Evolutionary conservation across 805 yeast genomes (phyloP), one percentile per base, ranked within the genome.

Genomic region (Nakazawaea ishiwadae): DNA sequence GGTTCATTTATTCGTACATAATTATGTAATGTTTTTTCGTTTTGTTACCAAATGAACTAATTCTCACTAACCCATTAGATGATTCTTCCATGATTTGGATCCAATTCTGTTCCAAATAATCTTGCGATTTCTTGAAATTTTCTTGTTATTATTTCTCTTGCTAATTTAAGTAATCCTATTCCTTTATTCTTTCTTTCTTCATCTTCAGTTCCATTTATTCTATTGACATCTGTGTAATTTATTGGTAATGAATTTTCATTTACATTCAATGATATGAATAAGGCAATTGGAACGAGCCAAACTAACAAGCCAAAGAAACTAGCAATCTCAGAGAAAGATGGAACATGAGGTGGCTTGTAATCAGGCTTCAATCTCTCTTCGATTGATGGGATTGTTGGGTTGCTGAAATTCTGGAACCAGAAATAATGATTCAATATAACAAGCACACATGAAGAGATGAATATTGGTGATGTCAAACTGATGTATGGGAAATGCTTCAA

Each of bases 211-310:
- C 46, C 48, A 28, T 41, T 45, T 16, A 43, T 37, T 31, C 50
- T 37, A 30, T 42, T 42, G 17, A 56, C 16, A 35, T 57, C 62
- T 2, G 49, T 38, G 18, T 51, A 41, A 19, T 50, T 56, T 4
- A 55, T 68, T 7, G 99, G 99, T 33, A 93, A 70, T 15, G 84
- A 79, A 54, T 86, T 84, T 55, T 93, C 99, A 48, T 87, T 85
- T 1, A 97, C 97, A 56, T 95, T 85, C 45, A 93, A 68, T 23
- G 96, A 83, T 14, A 93, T 91, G 60, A 93, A 91, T 44, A 93
- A 69, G 4, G 96, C 81, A 59, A 93, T 88, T 26, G 99, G 99
- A 21, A 93, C 76, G 45, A 91, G 72, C 99, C 99, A 93, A 15
- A 93, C 81, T 52, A 93, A 81, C 31, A 93, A 63, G 1, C 96